Conservation (phyloP, 1,284 basidiomycete species). For the Coriolopsis trogii region DNA sequence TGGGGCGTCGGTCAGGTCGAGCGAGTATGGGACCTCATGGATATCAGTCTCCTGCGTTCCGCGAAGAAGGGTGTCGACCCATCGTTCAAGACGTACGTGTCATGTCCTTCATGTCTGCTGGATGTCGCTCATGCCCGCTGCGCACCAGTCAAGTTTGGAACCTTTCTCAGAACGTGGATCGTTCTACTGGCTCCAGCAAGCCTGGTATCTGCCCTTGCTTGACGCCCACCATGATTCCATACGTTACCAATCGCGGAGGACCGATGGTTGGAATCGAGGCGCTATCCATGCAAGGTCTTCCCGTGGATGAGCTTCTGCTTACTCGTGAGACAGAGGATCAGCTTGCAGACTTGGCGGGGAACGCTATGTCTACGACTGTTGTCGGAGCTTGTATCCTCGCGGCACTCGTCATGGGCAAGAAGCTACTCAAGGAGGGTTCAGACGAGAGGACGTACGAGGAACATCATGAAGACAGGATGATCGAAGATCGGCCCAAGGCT, state of each 20-base stretch:
- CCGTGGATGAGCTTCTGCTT: conserved; percentile 87
- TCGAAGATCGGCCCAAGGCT: conserved; percentile 33
- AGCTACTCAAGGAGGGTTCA: conserved; percentile 65
- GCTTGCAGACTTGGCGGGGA: conserved; percentile 92
- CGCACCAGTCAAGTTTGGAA: conserved; percentile 84
- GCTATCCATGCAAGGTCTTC: conserved; percentile 90
- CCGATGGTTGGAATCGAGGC: conserved; percentile 95
- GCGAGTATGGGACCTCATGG: conserved; percentile 93
- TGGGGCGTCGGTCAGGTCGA: conserved; percentile 93
- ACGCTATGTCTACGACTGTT: conserved; percentile 97
- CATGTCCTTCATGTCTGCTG: too few species aligned
- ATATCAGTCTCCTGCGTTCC: conserved; percentile 85
- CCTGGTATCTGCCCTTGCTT: conserved; percentile 90
- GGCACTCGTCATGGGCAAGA: conserved; percentile 71
- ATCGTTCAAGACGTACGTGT: conserved; percentile 80
- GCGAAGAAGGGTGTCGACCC: conserved; percentile 84
- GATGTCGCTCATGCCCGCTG: background rate
- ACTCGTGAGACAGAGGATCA: conserved; percentile 95
- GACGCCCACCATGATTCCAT: conserved; percentile 96
- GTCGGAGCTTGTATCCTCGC: conserved; percentile 90
- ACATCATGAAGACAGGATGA: conserved; percentile 47
- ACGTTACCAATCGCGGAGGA: conserved; percentile 94
- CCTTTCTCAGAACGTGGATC: conserved; percentile 95
- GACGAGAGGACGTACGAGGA: conserved; percentile 66
- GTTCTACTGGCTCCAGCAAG: conserved; percentile 81